phyloP scores from a whole-genome alignment of 805 yeast species.

The Pichia cephalocereana region DNA sequence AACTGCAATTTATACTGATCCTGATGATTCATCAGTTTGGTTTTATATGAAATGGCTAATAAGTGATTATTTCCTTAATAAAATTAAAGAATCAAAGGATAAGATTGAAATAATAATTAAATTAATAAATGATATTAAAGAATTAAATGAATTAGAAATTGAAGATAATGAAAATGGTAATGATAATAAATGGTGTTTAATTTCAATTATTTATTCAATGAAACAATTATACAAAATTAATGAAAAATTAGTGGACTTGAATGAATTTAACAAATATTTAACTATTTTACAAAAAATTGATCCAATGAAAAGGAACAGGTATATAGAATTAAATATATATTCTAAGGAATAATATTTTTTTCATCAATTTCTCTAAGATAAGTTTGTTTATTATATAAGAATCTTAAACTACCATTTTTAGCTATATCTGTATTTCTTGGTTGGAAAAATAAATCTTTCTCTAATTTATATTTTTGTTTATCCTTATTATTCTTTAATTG shows the following conservation, averaged over 20 bases:
- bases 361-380: conserved; percentile 20
- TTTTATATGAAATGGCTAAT: conserved; percentile 76
- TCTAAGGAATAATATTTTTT: not conserved
- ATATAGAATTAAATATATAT: conserved; percentile 27
- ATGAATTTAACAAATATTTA: conserved; percentile 23
- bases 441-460: conserved; percentile 22
- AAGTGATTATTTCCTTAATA: conserved; percentile 32
- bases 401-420: conserved; percentile 25
- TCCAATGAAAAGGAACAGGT: conserved; percentile 57
- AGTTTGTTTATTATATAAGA: conserved; percentile 22
- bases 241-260: conserved; percentile 5
- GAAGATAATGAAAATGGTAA: conserved; percentile 42
- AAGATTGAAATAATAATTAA: conserved; percentile 32
- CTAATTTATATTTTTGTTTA: not conserved
- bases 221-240: conserved; percentile 19
- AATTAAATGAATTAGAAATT: conserved; percentile 63
- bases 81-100: conserved; percentile 20
- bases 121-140: conserved; percentile 43
- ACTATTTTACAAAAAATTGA: conserved; percentile 43
- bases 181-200: conserved; percentile 72
- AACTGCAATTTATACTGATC: conserved; percentile 86
- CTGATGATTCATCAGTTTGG: conserved; percentile 93
- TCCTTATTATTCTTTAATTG: too few relatives aligned
- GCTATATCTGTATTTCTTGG: conserved; percentile 24
- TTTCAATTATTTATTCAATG: conserved; percentile 41